Evolutionary conservation across 352 stramenopile genomes (phyloP).

Genomic region (Phytophthora melonis): DNA sequence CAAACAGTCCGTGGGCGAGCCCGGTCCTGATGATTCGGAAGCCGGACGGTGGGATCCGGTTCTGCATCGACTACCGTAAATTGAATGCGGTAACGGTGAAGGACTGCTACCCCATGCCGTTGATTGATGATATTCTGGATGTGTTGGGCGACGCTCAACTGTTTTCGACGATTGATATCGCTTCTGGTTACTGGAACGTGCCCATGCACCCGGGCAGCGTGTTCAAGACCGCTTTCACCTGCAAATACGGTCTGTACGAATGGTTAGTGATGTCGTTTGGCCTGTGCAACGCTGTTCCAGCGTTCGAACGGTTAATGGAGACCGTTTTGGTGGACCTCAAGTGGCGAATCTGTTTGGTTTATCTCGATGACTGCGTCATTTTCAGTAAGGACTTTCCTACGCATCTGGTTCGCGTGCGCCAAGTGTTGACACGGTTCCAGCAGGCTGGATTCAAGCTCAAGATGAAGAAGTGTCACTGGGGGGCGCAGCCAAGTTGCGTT

Average conservation of each 20-base stretch:
- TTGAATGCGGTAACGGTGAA: conserved; percentile 16
- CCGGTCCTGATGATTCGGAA: neutral
- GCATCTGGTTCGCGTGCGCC: no score
- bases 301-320: no score
- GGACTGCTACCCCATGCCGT: conserved; percentile 18
- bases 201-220: neutral
- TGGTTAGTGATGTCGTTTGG: conserved; percentile 17
- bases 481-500: no score
- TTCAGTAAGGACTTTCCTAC: no score
- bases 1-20: conserved; percentile 7
- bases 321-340: no score
- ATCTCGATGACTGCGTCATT: no score
- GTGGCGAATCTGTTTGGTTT: no score
- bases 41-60: neutral
- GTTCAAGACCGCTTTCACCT: no score
- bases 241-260: conserved; percentile 9
- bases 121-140: conserved; percentile 25
- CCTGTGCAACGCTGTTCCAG: conserved; percentile 2
- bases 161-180: conserved; percentile 7
- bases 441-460: no score
- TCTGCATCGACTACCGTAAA: conserved; percentile 20
- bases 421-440: no score
- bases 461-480: no score
- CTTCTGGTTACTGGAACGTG: conserved; percentile 6
- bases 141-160: conserved; percentile 9